phyloP scores from a whole-genome alignment of 2,329 filamentous ascomycete species.

The Colletotrichum scovillei region DNA sequence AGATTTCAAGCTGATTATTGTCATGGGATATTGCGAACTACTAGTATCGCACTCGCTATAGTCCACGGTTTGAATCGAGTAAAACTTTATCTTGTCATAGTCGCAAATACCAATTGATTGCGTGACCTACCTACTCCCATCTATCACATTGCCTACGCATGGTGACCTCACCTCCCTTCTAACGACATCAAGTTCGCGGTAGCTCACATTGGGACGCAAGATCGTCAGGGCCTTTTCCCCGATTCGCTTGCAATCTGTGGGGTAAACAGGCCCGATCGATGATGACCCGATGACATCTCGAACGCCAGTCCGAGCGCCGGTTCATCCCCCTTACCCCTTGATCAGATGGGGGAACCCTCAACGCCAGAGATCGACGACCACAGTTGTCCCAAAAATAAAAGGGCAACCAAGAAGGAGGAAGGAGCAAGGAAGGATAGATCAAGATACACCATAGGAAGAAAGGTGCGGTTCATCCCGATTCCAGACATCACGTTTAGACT shows the following conservation, averaged over 20 bases:
- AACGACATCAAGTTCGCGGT: not conserved
- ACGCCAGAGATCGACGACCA: too few relatives aligned
- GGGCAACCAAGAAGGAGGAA: not conserved
- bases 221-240: not conserved
- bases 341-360: not conserved
- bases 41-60: too few relatives aligned
- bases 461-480: not conserved
- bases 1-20: too few relatives aligned
- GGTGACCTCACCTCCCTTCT: not conserved
- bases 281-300: slow-evolving; percentile 7
- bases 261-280: not conserved
- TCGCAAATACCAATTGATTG: too few relatives aligned
- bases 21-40: too few relatives aligned
- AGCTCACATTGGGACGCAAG: not conserved
- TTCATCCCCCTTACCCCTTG: not conserved
- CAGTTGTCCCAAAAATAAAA: not conserved
- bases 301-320: not conserved
- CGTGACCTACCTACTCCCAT: too few relatives aligned
- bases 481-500: not conserved
- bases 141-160: not conserved
- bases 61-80: too few relatives aligned
- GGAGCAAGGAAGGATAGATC: not conserved
- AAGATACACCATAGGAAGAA: too few relatives aligned
- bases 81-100: too few relatives aligned
- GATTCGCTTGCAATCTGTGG: not conserved